A percentile compares a stretch with the other conserved stretches of the same genome.
phyloP scores from a whole-genome alignment of 441 rosid genomes.

The Erodium trifolium region DNA sequence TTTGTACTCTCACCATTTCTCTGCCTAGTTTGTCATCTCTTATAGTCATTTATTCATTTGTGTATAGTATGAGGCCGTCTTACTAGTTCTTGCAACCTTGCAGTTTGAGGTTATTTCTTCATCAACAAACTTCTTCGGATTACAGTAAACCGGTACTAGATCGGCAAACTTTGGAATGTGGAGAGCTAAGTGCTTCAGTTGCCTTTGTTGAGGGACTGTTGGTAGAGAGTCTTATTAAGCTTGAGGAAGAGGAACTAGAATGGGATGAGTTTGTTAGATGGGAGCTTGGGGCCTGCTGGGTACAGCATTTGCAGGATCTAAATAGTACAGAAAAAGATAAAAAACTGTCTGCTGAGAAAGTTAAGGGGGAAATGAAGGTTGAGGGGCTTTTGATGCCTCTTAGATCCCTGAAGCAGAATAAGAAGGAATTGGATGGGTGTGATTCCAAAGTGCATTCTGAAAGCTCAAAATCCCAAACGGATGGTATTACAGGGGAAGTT shows the following conservation, averaged over 20 bases:
- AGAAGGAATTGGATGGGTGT: slow-evolving; percentile 43
- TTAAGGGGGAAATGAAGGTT: slow-evolving; percentile 80
- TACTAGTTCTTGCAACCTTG: slow-evolving; percentile 23
- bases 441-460: slow-evolving; percentile 32
- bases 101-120: slow-evolving; percentile 70
- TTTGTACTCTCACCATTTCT: too few species aligned
- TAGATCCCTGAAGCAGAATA: slow-evolving; percentile 62
- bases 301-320: slow-evolving; percentile 68
- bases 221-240: slow-evolving; percentile 54
- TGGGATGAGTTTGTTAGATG: slow-evolving; percentile 46
- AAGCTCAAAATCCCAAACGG: slow-evolving; percentile 33
- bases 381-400: slow-evolving; percentile 98
- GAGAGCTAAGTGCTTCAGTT: slow-evolving; percentile 53
- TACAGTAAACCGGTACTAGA: slow-evolving; percentile 37
- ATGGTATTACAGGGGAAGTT: slow-evolving; percentile 32
- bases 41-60: slow-evolving; percentile 1
- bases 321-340: slow-evolving; percentile 66
- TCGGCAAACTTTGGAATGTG: slow-evolving; percentile 38
- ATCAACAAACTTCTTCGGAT: slow-evolving; percentile 54
- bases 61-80: neutral
- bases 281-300: slow-evolving; percentile 83
- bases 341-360: slow-evolving; percentile 41
- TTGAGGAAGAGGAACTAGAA: slow-evolving; percentile 42
- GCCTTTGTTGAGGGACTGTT: slow-evolving; percentile 50
- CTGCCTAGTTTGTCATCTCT: neutral